Base-by-base conservation (phyloP, 257 asterid species). In the Solanum chmielewskii region DNA sequence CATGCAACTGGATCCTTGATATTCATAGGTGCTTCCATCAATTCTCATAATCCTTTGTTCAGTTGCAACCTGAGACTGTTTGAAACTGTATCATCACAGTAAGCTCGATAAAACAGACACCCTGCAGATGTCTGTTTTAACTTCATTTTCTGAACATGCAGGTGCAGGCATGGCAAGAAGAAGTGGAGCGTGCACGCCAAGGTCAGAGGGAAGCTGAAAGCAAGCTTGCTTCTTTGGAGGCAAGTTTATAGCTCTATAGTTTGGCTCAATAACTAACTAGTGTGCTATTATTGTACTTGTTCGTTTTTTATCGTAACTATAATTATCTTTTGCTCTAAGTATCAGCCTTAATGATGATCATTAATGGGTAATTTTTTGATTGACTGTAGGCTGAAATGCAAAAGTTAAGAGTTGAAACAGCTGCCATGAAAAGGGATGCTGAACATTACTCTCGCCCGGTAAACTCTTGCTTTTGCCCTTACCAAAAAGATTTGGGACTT, bases 151-250 rank as follows among this genome's bases (percentile, higher is more conserved):
- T 66, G 87, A 68, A 87, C 86, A 89, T 90, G 92, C 92, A 96
- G 98, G 92, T 93, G 89, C 99, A 97, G 92, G 98, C 98, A 89
- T 94, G 98, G 99, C 99, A 97, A 91, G 99, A 95, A 90, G 99
- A 97, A 94, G 98, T 97, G 91, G 99, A 96, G 93, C 99, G 98
- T 83, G 95, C 99, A 18, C 99, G 98, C 86, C 95, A 92, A 90
- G 91, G 96, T 90, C 99, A 97, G 90, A 93, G 99, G 91, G 99
- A 97, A 90, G 98, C 99, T 88, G 99, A 97, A 91, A 93, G 91
- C 91, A 97, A 95, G 88, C 94, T 95, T 91, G 93, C 99, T 85
- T 93, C 96, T 44, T 92, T 93, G 94, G 99, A 97, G 98, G 99
- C 93, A 95, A 94, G 98, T 90, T 85, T 80, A 42, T 88, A 70